These are phyloP conservation scores for Lactarius trivialis DNA, from an alignment of 768 basidiomycete genomes.

Conservation along the genomic window DNA sequence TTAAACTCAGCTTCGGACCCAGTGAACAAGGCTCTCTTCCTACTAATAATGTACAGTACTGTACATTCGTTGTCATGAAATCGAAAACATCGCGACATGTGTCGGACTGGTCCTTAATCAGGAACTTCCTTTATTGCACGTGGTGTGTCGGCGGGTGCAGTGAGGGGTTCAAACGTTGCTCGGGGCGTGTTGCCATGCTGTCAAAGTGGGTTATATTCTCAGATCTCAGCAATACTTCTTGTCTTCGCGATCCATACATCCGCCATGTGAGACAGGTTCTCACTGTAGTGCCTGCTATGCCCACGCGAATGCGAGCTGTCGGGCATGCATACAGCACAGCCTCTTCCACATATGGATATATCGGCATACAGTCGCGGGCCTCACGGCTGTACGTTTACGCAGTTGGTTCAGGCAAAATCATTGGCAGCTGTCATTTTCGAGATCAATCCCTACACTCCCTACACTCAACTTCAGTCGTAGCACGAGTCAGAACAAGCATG, in stretches of 20 bases:
- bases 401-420: background rate
- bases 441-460: background rate
- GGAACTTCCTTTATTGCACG: background rate
- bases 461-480: background rate
- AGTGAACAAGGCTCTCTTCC: too few relatives aligned
- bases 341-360: background rate
- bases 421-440: background rate
- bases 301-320: background rate
- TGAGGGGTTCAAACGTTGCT: background rate
- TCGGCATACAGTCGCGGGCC: background rate
- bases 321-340: background rate
- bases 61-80: background rate
- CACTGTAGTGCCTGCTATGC: background rate
- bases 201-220: background rate
- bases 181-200: background rate
- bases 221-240: background rate
- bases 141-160: background rate
- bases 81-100: background rate
- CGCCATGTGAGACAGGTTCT: background rate
- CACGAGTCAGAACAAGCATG: background rate
- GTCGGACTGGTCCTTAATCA: background rate
- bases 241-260: background rate
- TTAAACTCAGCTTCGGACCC: background rate
- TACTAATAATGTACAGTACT: too few relatives aligned
- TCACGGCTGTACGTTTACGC: background rate